Evolutionary conservation across 108 stramenopile species (phyloP).

Genomic region (Discostella pseudostelligera): DNA sequence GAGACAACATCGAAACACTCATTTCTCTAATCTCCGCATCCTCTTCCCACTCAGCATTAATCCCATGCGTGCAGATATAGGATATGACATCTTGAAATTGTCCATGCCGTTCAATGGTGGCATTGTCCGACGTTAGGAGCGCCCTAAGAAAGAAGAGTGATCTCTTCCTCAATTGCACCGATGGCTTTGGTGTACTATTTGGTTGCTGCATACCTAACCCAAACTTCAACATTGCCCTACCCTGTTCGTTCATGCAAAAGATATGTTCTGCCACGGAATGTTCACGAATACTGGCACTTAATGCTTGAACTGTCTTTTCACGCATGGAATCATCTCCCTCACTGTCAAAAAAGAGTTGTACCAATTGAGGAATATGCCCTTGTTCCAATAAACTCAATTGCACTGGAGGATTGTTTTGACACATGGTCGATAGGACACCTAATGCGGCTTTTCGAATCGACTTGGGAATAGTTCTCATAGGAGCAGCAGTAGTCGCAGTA

Average conservation of each 20-base stretch:
- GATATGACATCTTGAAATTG: constrained; percentile 42
- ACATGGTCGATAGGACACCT: constrained; percentile 66
- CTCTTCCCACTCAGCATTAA: constrained; percentile 37
- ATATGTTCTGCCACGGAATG: constrained; percentile 62
- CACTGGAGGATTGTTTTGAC: constrained; percentile 83
- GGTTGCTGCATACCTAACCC: constrained; percentile 44
- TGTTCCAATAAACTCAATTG: constrained; percentile 71
- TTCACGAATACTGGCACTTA: constrained; percentile 67
- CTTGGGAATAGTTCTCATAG: constrained; percentile 40
- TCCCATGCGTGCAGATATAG: constrained; percentile 37
- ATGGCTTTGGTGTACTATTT: constrained; percentile 13
- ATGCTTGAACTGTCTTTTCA: constrained; percentile 67
- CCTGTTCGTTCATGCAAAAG: constrained; percentile 60
- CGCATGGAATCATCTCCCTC: constrained; percentile 45
- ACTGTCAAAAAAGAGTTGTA: constrained; percentile 43
- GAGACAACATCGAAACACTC: constrained; percentile 53
- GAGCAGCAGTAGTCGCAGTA: too few relatives aligned
- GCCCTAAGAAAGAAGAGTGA: constrained; percentile 76
- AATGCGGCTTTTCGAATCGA: constrained; percentile 55
- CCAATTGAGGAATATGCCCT: constrained; percentile 61
- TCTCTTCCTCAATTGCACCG: constrained; percentile 40
- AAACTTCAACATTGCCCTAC: constrained; percentile 41
- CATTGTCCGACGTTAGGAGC: constrained; percentile 65
- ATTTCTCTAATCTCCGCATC: constrained; percentile 76
- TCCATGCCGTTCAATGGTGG: constrained; percentile 31